Base-by-base conservation (phyloP, 2,329 filamentous ascomycete species). In the Aspergillus caelatus region DNA sequence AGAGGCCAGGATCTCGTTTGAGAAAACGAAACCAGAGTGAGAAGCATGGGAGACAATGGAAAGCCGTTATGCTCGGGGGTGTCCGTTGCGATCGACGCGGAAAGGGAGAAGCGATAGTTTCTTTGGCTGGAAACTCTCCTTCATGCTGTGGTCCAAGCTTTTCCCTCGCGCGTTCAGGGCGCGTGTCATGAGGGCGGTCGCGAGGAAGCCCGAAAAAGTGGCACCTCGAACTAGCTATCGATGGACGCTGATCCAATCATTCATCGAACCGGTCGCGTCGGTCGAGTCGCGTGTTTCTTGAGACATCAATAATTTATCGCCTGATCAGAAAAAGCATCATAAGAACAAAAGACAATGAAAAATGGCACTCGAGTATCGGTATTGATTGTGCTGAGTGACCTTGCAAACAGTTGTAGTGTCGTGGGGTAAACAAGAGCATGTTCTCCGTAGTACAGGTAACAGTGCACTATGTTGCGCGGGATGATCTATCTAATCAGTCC, bases 71-170 rank as follows among this genome's bases (percentile, higher is more conserved):
- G 16, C 45, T 50, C 16, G 16, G 56, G 16, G 28, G 26, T 11
- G 41, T 58, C 53, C 48, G 60, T 53, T 60, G 53, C 21, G 53
- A 61, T 60, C 58, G 52, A 57, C 58, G 52, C 52, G 30, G 52
- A 54, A 19, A 10, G 32, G 52, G 14, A 32, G 50, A 53, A 32
- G 50, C 11, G 52, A 21, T 50, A 10, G 26, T 84, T 78, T 62
- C 77, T 81, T 67, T 83, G 80, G 62, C 32, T 62, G 48, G 21
- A 62, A 62, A 61, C 19, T 62, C 50, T 62, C 58, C 54, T 61
- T 55, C 45, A 39, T 28, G 52, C 12, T 45, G 34, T 66, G 67
- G 67, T 63, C 67, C 64, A 59, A 67, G 67, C 66, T 62, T 64
- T 62, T 34, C n/a, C 19, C 58, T 65, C 66, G 65, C 53, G 68